Evolutionary conservation across 345 rosid species (phyloP).

Genomic region (Camelina hispida): DNA sequence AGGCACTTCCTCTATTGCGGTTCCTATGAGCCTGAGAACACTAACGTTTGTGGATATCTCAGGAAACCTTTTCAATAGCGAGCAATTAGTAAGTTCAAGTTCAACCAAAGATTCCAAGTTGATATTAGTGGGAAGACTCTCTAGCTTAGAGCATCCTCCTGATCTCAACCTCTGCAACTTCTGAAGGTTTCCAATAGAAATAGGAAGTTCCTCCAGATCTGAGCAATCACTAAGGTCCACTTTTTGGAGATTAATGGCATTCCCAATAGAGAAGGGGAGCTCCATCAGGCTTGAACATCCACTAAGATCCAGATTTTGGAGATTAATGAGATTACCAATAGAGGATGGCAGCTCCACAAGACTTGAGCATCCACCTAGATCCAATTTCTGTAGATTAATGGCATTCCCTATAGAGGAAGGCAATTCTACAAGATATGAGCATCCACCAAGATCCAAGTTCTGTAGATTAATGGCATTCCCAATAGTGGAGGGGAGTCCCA

Average conservation of each 20-base stretch:
- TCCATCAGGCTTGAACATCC: neutral
- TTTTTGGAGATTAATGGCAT: too few species aligned
- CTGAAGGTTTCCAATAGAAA: neutral
- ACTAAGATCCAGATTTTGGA: too few species aligned
- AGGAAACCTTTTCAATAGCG: neutral
- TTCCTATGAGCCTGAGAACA: neutral
- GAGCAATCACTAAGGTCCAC: neutral
- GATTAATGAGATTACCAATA: too few species aligned
- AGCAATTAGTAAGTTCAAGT: neutral
- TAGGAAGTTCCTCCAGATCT: neutral
- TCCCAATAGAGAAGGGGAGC: neutral
- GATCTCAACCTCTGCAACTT: rapidly evolving
- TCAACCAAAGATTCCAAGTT: neutral
- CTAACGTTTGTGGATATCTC: neutral
- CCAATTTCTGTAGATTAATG: neutral
- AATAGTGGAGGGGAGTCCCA: neutral
- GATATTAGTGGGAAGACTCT: slow-evolving; percentile 12
- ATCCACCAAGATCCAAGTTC: too few species aligned
- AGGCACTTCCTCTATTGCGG: neutral
- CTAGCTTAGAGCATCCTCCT: neutral
- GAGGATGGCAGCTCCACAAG: neutral
- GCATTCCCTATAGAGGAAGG: neutral
- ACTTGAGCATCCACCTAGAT: neutral
- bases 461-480: neutral
- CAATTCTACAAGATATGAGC: too few species aligned